These are phyloP conservation scores for Hawksworthiomyces lignivorus DNA, from an alignment of 2,329 filamentous ascomycete species.

Conservation along the genomic window DNA sequence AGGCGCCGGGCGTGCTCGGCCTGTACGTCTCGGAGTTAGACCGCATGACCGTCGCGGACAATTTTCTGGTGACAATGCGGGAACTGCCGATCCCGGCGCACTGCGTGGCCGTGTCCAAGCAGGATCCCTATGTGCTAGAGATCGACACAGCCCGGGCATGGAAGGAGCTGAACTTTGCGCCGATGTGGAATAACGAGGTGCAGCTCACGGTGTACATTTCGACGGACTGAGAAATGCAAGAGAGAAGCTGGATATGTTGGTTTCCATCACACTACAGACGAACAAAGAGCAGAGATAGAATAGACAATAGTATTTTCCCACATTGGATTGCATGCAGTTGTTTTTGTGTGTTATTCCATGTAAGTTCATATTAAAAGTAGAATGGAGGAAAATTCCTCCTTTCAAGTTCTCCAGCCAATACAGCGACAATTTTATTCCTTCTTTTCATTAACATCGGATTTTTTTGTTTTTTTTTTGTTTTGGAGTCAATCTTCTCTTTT, in stretches of 20 bases:
- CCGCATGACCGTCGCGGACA: conserved; percentile 48
- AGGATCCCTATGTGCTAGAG: conserved; percentile 56
- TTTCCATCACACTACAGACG: too few species aligned
- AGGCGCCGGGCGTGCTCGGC: conserved; percentile 69
- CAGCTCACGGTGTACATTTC: conserved; percentile 55
- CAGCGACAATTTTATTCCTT: too few species aligned
- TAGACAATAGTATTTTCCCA: too few species aligned
- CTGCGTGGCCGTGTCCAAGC: conserved; percentile 52
- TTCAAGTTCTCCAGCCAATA: too few species aligned
- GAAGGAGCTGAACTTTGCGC: conserved; percentile 61
- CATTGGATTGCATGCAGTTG: too few species aligned
- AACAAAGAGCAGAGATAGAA: too few species aligned
- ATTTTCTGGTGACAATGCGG: conserved; percentile 69
- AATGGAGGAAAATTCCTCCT: too few species aligned
- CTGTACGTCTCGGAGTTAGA: conserved; percentile 69
- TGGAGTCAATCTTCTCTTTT: background rate
- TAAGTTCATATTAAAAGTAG: too few species aligned
- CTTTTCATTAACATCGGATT: background rate
- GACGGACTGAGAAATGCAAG: conserved; percentile 20
- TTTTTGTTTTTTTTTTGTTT: background rate
- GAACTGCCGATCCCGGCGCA: conserved; percentile 60
- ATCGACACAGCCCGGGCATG: conserved; percentile 73
- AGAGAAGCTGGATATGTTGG: too few species aligned
- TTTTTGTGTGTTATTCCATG: too few species aligned
- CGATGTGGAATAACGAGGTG: conserved; percentile 75